Percentiles rank a stretch among this genome's conserved stretches.
Conservation (phyloP, 768 basidiomycete species). For the Strobilomyces echinocephalus region DNA sequence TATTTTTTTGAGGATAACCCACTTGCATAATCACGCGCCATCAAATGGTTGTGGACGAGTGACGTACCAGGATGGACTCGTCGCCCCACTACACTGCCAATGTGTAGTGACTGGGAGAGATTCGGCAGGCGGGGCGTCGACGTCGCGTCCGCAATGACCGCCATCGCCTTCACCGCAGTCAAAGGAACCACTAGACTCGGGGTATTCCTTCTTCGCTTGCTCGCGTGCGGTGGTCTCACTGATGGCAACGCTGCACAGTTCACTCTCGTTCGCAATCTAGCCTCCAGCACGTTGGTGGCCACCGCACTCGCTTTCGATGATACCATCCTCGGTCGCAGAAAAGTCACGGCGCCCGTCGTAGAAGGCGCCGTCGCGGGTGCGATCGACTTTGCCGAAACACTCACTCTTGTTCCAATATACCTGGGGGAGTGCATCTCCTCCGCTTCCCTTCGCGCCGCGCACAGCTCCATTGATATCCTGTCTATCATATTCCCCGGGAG, state of each 20-base stretch:
- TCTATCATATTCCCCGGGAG: conserved; percentile 69
- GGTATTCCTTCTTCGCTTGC: conserved; percentile 33
- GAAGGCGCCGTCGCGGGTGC: conserved; percentile 56
- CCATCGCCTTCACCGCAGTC: conserved; percentile 63
- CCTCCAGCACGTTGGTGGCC: conserved; percentile 51
- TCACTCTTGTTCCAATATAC: conserved; percentile 71
- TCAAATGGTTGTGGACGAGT: neutral
- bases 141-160: conserved; percentile 56
- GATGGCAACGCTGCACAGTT: conserved; percentile 45
- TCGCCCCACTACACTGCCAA: conserved; percentile 12
- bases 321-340: conserved; percentile 58
- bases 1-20: neutral
- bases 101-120: conserved; percentile 38
- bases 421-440: conserved; percentile 74
- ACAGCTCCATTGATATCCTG: conserved; percentile 70
- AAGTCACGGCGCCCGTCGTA: conserved; percentile 54
- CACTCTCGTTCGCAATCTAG: conserved; percentile 57
- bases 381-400: conserved; percentile 61
- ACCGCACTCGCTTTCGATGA: conserved; percentile 60
- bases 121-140: conserved; percentile 57
- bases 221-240: conserved; percentile 5
- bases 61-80: conserved; percentile 19
- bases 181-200: conserved; percentile 67
- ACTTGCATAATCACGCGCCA: conserved; percentile 20
- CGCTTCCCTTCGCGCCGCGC: conserved; percentile 68